These are phyloP conservation scores for Candida fluviatilis DNA, from an alignment of 805 yeast species.

Conservation along the genomic window DNA sequence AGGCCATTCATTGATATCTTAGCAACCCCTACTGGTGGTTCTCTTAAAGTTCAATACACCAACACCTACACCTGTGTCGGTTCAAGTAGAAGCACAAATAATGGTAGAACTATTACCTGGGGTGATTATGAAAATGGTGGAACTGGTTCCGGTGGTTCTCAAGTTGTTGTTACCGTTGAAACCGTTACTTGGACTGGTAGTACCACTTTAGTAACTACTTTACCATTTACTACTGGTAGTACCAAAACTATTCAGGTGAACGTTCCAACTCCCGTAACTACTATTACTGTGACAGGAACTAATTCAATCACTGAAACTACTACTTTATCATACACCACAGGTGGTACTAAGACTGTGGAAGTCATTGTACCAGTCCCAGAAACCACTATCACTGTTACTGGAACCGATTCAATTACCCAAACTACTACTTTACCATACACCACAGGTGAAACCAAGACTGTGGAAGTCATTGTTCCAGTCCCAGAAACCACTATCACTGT, in stretches of 20 bases:
- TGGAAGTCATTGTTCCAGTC: too few species aligned
- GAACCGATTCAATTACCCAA: neutral
- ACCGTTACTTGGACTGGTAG: neutral
- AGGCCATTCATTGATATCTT: constrained; percentile 8
- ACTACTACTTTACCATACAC: constrained; percentile 2
- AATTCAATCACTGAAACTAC: neutral
- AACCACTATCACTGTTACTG: neutral
- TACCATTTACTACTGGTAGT: constrained; percentile 4
- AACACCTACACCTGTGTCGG: neutral
- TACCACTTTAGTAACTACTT: neutral
- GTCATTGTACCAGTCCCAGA: too few species aligned
- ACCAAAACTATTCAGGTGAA: constrained; percentile 2
- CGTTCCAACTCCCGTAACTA: neutral
- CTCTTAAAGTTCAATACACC: neutral
- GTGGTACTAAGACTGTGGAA: too few species aligned
- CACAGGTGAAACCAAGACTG: neutral
- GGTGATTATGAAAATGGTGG: neutral
- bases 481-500: constrained; percentile 1
- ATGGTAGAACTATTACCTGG: neutral
- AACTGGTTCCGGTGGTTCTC: neutral
- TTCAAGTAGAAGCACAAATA: neutral
- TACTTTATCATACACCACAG: neutral
- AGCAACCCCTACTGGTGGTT: neutral
- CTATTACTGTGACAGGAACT: neutral
- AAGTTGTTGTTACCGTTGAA: neutral